Evolutionary conservation across 257 asterid species (phyloP).

Genomic region (Penstemon newberryi): DNA sequence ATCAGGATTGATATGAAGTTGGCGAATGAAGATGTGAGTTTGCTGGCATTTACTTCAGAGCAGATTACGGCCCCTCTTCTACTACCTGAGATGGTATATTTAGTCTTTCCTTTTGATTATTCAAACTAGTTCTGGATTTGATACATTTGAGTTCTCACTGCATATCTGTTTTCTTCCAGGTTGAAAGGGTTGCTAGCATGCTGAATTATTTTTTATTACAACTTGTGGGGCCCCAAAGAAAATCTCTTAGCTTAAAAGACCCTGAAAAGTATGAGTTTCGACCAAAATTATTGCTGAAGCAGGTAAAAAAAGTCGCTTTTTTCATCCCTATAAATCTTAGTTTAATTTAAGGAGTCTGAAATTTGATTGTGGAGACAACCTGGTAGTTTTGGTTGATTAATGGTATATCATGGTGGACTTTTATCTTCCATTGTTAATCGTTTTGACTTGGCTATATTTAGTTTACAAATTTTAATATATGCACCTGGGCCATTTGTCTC

Average conservation of each 20-base stretch:
- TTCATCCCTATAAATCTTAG: conserved; percentile 14
- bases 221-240: conserved; percentile 97
- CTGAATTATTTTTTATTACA: conserved; percentile 88
- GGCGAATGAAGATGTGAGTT: conserved; percentile 95
- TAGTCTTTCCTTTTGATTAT: conserved; percentile 19
- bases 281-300: conserved; percentile 83
- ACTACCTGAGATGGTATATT: conserved; percentile 88
- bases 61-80: conserved; percentile 91
- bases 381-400: background rate
- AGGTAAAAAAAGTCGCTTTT: conserved; percentile 44
- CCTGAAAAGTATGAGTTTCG: conserved; percentile 97
- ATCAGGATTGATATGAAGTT: conserved; percentile 93
- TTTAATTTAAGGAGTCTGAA: background rate
- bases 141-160: background rate
- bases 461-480: background rate
- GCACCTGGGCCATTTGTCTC: no score
- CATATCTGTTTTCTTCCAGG: conserved; percentile 47
- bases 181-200: conserved; percentile 99
- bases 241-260: conserved; percentile 89
- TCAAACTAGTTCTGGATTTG: conserved; percentile 23
- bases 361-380: background rate
- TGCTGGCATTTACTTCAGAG: conserved; percentile 92
- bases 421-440: background rate
- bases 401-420: background rate
- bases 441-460: background rate